A percentile compares a stretch with the other conserved stretches of the same genome.
Evolutionary conservation across 495 filamentous ascomycete genomes (phyloP).

Genomic region (Podospora pseudocomata): DNA sequence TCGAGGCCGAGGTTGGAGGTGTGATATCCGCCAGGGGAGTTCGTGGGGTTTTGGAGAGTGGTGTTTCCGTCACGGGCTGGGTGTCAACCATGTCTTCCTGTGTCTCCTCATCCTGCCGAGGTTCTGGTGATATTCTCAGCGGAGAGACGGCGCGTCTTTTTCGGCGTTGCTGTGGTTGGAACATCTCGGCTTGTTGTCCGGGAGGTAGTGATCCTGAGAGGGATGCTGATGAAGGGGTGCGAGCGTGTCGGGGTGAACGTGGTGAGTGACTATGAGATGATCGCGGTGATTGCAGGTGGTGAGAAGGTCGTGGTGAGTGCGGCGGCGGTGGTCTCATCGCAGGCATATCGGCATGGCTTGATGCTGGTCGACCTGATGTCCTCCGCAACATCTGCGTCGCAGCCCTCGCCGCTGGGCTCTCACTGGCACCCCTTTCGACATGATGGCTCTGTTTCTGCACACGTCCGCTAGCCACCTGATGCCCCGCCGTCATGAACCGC

Average conservation of each 20-base stretch:
- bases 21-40: constrained; percentile 20
- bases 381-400: constrained; percentile 1
- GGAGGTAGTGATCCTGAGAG: background rate
- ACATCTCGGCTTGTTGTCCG: background rate
- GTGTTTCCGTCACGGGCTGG: background rate
- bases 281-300: background rate
- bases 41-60: constrained; percentile 4
- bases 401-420: constrained; percentile 1
- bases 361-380: background rate
- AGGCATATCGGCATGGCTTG: background rate
- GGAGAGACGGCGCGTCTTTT: background rate
- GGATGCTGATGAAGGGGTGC: background rate
- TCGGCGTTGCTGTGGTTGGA: background rate
- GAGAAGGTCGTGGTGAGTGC: background rate
- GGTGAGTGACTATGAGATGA: background rate
- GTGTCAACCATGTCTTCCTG: background rate
- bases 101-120: background rate
- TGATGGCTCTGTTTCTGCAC: background rate
- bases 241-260: background rate
- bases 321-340: background rate
- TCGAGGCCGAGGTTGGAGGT: background rate
- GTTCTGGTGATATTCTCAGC: background rate
- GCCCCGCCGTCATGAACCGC: background rate
- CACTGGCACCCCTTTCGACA: background rate
- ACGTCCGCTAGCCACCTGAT: background rate